Conservation (phyloP, 164 flowering plant species). For the Nymphaea colorata region DNA sequence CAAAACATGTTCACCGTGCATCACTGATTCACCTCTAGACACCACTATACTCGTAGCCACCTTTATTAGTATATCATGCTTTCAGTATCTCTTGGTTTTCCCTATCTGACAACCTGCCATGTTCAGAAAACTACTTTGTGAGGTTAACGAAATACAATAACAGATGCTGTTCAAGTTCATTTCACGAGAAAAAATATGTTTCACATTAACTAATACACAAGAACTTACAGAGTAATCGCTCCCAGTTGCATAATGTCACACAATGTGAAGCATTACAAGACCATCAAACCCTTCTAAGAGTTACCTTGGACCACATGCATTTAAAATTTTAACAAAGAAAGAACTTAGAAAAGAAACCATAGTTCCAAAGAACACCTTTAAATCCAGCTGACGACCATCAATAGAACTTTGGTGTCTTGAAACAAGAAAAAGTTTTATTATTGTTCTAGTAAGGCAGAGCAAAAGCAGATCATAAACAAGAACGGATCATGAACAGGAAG, state of each 20-base stretch:
- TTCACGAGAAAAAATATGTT: too few species aligned
- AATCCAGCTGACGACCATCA: slow-evolving; percentile 98
- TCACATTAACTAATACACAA: neutral
- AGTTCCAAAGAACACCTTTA: slow-evolving; percentile 39
- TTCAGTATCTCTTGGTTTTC: slow-evolving; percentile 89
- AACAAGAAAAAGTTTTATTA: neutral
- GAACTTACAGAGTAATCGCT: neutral
- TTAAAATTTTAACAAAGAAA: neutral
- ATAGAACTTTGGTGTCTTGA: slow-evolving; percentile 92
- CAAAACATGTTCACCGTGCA: too few species aligned
- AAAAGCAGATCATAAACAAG: too few species aligned
- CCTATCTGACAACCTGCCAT: slow-evolving; percentile 79
- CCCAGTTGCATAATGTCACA: neutral
- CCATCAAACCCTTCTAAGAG: too few species aligned
- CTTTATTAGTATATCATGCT: slow-evolving; percentile 64
- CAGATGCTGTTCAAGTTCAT: too few species aligned
- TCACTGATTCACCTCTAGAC: slow-evolving; percentile 5
- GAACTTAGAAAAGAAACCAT: neutral
- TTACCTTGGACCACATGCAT: neutral
- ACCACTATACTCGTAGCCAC: slow-evolving; percentile 84
- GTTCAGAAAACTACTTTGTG: neutral
- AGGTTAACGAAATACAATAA: too few species aligned
- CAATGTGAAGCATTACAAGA: too few species aligned
- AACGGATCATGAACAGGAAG: neutral
- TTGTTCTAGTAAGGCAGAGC: too few species aligned